Conservation (phyloP, 164 flowering plant species). For the Santalum album region DNA sequence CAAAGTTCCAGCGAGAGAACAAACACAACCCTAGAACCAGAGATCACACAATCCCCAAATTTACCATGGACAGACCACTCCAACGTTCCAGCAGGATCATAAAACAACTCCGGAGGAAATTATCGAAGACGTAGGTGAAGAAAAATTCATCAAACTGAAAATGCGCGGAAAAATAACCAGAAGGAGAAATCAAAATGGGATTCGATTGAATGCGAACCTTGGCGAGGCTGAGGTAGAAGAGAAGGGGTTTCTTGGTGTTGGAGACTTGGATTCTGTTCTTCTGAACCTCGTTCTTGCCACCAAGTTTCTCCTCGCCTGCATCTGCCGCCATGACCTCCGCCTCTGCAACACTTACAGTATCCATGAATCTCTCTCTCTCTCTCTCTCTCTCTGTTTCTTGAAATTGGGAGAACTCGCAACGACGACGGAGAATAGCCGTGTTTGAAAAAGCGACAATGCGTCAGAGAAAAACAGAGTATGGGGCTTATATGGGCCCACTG, state of each 20-base stretch:
- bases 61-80: too few relatives aligned
- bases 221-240: slow-evolving; percentile 31
- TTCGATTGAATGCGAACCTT: slow-evolving; percentile 13
- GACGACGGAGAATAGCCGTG: too few relatives aligned
- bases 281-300: neutral
- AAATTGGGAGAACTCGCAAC: too few relatives aligned
- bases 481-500: too few relatives aligned
- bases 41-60: too few relatives aligned
- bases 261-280: slow-evolving; percentile 25
- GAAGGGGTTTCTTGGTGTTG: slow-evolving; percentile 28
- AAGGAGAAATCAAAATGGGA: neutral
- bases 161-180: neutral
- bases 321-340: neutral
- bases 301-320: neutral
- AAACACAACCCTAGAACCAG: too few relatives aligned
- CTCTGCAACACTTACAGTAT: neutral
- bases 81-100: too few relatives aligned
- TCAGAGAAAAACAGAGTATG: too few relatives aligned
- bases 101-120: too few relatives aligned
- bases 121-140: too few relatives aligned
- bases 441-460: too few relatives aligned
- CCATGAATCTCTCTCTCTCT: slow-evolving; percentile 1
- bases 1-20: too few relatives aligned
- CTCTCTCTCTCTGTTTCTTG: neutral
- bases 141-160: neutral